These are phyloP conservation scores for Trichoderma sp. DNA, from an alignment of 2,329 filamentous ascomycete species.

Conservation along the genomic window DNA sequence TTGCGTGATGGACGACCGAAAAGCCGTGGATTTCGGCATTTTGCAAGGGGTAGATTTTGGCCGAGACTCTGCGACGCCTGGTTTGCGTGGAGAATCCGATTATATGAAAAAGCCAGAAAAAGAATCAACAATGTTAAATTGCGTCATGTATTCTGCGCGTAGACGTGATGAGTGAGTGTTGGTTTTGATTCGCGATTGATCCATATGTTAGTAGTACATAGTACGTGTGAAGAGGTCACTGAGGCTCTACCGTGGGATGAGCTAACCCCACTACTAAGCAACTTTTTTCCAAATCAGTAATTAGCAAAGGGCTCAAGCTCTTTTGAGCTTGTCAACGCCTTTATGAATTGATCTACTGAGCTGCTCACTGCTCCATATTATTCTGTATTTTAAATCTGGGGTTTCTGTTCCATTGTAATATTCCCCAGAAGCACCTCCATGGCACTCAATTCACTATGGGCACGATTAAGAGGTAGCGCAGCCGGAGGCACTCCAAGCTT, in stretches of 20 bases:
- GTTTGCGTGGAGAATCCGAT: neutral
- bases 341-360: neutral
- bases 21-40: conserved; percentile 12
- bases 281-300: conserved; percentile 1
- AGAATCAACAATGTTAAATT: neutral
- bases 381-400: neutral
- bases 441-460: conserved; percentile 38
- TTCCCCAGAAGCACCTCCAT: conserved; percentile 25
- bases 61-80: neutral
- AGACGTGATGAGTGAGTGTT: neutral
- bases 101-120: neutral
- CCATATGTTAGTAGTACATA: too few relatives aligned
- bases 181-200: neutral
- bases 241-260: conserved; percentile 13
- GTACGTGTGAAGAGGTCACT: neutral
- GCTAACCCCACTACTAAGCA: conserved; percentile 8
- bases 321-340: neutral
- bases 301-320: neutral
- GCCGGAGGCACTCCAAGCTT: conserved; percentile 25
- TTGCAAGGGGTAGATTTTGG: conserved; percentile 5
- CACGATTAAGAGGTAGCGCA: conserved; percentile 27
- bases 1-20: conserved; percentile 10
- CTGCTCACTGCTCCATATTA: neutral
- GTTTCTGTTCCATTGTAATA: too few relatives aligned
- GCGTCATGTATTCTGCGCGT: neutral